These are phyloP conservation scores for Taphrina flavorubra DNA, from an alignment of 1,139 yeast genomes.

Conservation along the genomic window DNA sequence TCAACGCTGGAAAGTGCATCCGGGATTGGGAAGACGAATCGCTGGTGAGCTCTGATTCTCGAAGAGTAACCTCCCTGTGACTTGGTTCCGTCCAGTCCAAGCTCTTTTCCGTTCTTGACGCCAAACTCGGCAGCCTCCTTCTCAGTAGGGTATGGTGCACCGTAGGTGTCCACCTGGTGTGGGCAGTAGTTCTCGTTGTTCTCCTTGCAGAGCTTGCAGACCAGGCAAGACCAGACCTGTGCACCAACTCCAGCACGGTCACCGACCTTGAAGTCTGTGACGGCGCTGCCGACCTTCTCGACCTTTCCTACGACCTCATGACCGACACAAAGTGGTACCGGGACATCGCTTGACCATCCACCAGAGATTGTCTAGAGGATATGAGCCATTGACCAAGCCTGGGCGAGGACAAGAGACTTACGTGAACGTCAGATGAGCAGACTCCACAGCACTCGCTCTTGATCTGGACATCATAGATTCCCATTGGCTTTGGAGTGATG, in stretches of 20 bases:
- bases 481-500: constrained; percentile 45
- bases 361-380: constrained; percentile 52
- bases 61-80: constrained; percentile 70
- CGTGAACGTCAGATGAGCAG: constrained; percentile 66
- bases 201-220: constrained; percentile 59
- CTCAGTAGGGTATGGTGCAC: constrained; percentile 44
- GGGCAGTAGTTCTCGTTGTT: constrained; percentile 61
- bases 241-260: constrained; percentile 72
- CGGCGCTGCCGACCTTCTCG: constrained; percentile 59
- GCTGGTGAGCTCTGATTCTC: constrained; percentile 62
- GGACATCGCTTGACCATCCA: constrained; percentile 53
- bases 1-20: constrained; percentile 56
- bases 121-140: constrained; percentile 38
- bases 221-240: constrained; percentile 57
- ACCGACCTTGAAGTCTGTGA: constrained; percentile 55
- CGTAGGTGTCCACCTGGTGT: constrained; percentile 56
- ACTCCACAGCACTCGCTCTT: constrained; percentile 60
- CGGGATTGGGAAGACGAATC: constrained; percentile 64
- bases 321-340: constrained; percentile 55
- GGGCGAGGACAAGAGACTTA: background rate
- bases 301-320: constrained; percentile 67
- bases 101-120: constrained; percentile 34
- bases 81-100: constrained; percentile 47
- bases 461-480: constrained; percentile 54
- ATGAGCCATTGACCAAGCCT: background rate